Conservation (phyloP, 306 rosid genomes). For the Neltuma alba region DNA sequence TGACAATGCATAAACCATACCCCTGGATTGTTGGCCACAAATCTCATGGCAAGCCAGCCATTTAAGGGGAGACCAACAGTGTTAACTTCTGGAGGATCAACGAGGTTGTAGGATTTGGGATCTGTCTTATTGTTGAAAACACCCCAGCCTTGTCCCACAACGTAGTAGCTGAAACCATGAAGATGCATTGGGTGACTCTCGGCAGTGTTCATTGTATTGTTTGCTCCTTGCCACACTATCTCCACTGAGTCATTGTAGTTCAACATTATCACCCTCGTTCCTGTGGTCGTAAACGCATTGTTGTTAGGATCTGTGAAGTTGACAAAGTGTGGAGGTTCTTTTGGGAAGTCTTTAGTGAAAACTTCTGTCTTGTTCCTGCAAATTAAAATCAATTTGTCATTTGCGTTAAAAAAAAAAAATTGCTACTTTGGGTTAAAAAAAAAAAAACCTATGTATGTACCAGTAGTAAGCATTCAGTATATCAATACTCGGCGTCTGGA, state of each 20-base stretch:
- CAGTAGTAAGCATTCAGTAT: constrained; percentile 39
- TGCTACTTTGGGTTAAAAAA: too few relatives aligned
- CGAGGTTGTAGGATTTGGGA: constrained; percentile 36
- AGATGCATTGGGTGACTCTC: constrained; percentile 60
- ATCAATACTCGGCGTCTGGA: constrained; percentile 14
- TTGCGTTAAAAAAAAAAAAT: too few relatives aligned
- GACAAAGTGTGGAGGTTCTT: constrained; percentile 12
- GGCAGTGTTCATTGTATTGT: background rate
- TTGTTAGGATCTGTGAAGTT: constrained; percentile 45
- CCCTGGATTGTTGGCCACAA: constrained; percentile 47
- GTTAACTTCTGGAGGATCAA: constrained; percentile 49
- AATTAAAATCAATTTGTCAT: background rate
- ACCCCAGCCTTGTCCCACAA: constrained; percentile 41
- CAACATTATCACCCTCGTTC: constrained; percentile 36
- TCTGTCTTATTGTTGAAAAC: constrained; percentile 31
- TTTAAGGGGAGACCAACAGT: constrained; percentile 46
- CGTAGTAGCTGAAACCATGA: constrained; percentile 51
- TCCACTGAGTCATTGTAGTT: constrained; percentile 43
- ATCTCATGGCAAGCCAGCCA: constrained; percentile 51
- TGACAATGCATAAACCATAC: constrained; percentile 16
- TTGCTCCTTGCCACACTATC: constrained; percentile 52
- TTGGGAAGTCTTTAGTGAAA: constrained; percentile 35
- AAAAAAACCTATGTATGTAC: too few relatives aligned
- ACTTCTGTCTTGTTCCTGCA: constrained; percentile 34
- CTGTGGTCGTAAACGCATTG: constrained; percentile 24